Evolutionary conservation across 1,284 basidiomycete species (phyloP), one percentile per base, ranked within the genome.

Genomic region (Sparassis latifolia): DNA sequence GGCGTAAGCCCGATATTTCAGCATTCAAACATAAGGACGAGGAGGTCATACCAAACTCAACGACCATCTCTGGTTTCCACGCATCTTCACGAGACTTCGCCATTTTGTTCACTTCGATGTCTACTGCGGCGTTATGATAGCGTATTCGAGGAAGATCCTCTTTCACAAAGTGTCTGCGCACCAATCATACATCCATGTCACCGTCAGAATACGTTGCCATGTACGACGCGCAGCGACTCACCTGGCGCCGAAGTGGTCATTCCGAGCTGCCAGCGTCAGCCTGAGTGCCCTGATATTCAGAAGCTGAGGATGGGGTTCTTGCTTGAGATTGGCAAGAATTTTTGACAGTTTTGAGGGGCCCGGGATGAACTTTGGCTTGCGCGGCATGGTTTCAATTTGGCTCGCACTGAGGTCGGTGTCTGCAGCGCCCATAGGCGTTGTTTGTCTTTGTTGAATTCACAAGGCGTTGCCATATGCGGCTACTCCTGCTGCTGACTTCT

Each of bases 211-310:
- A 37, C 35, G 12, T 12, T 37, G 35, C 35, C 6, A 37, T 20
- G 20, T 20, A 20, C 20, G 20, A 20, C 20, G 20, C 20, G 35
- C 35, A 37, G 35, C 7, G 6, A 37, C 12, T 37, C 51, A 77
- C 77, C 83, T 74, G 29, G 86, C 84, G 56, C 85, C 86, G 61
- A 82, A 87, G 62, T 89, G 84, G 63, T 86, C 83, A 62, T 88
- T 86, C 55, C 72, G 70, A 38, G 69, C 68, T 1, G 84, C 84
- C 42, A 80, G 72, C 1, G 77, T 79, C 33, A 89, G 66, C 52
- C 71, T 77, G 27, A 89, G 62, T 5, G 69, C 66, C 49, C 75
- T 78, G 37, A 89, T 66, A 5, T 69, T 70, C 0, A 67, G 59
- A 2, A 89, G 66, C 1, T 71, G 63, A n/a, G 86, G 79, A 47